Conservation (phyloP, 2,329 filamentous ascomycete genomes). For the Ophiocordyceps sinensis region DNA sequence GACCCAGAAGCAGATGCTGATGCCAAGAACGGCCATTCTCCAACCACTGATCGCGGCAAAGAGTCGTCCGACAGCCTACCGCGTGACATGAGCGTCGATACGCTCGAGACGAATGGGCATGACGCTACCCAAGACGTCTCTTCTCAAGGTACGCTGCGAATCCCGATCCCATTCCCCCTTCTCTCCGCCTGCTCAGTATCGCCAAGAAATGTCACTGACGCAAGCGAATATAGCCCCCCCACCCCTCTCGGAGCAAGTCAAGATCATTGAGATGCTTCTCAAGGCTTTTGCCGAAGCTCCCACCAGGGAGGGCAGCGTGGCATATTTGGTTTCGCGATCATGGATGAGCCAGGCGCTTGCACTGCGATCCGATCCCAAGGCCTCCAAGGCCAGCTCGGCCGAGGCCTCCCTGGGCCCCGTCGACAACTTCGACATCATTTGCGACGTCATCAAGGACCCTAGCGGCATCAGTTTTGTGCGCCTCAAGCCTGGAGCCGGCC, state of each 20-base stretch:
- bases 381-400: slow-evolving; percentile 42
- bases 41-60: slow-evolving; percentile 9
- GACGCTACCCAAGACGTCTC: slow-evolving; percentile 4
- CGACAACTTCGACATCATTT: slow-evolving; percentile 73
- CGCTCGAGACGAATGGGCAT: slow-evolving; percentile 13
- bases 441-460: slow-evolving; percentile 40
- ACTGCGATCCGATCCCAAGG: slow-evolving; percentile 42
- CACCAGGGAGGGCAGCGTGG: slow-evolving; percentile 56
- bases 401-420: slow-evolving; percentile 58
- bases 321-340: slow-evolving; percentile 61
- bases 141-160: slow-evolving; percentile 13
- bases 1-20: slow-evolving; percentile 30
- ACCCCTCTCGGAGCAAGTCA: slow-evolving; percentile 47
- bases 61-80: slow-evolving; percentile 11
- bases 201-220: too few species aligned
- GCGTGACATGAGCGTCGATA: slow-evolving; percentile 27
- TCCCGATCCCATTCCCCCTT: background rate
- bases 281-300: slow-evolving; percentile 35
- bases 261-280: slow-evolving; percentile 50
- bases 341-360: slow-evolving; percentile 68
- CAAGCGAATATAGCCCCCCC: slow-evolving; percentile 13
- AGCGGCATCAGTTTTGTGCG: slow-evolving; percentile 49
- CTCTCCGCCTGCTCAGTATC: background rate
- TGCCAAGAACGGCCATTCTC: slow-evolving; percentile 25
- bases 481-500: slow-evolving; percentile 52